Conservation (phyloP, 306 rosid genomes). For the Glycyrrhiza uralensis region DNA sequence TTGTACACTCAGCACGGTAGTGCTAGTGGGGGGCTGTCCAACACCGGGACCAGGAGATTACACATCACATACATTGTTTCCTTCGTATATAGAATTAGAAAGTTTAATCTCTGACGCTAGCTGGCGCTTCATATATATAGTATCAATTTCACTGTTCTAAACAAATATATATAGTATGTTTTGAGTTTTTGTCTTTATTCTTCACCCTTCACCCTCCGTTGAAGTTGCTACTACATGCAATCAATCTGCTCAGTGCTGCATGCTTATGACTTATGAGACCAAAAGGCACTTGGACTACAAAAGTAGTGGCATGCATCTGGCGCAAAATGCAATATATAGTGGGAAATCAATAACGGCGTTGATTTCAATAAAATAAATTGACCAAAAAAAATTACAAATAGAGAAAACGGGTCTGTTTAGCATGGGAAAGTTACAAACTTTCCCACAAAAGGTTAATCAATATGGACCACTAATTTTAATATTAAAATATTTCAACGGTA, state of each 20-base stretch:
- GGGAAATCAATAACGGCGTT: neutral
- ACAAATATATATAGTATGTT: neutral
- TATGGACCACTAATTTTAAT: too few relatives aligned
- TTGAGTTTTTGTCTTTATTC: neutral
- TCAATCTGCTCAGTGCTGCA: neutral
- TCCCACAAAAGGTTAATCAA: too few relatives aligned
- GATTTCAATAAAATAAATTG: neutral
- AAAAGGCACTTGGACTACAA: neutral
- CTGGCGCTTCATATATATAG: too few relatives aligned
- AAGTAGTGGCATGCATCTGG: neutral
- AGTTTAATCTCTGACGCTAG: too few relatives aligned
- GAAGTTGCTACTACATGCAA: neutral
- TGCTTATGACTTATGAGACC: neutral
- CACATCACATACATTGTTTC: too few relatives aligned
- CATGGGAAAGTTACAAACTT: too few relatives aligned
- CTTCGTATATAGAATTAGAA: too few relatives aligned
- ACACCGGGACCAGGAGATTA: neutral
- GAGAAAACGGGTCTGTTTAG: too few relatives aligned
- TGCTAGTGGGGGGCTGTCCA: neutral
- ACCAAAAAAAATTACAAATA: too few relatives aligned
- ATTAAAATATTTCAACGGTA: too few relatives aligned
- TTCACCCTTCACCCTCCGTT: neutral
- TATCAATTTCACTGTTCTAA: neutral
- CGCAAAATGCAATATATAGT: neutral
- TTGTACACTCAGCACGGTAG: neutral